Conservation (phyloP, 2,329 filamentous ascomycete species). For the Drechslera avenae region DNA sequence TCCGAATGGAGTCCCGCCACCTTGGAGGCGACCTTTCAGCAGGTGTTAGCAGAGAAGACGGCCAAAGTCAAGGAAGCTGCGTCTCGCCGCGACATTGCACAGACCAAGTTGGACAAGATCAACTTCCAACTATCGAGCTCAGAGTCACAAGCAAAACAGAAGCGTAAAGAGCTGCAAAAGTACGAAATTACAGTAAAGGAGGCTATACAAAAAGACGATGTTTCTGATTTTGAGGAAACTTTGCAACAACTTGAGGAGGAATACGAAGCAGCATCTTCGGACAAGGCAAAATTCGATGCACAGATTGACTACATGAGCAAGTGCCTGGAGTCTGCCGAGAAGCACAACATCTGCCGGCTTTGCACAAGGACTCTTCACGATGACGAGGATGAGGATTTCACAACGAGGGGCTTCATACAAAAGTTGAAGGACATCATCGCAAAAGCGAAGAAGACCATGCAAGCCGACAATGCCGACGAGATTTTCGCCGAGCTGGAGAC, state of each 20-base stretch:
- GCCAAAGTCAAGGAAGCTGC: conserved; percentile 67
- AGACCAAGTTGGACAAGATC: conserved; percentile 75
- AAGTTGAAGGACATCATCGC: conserved; percentile 66
- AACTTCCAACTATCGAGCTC: conserved; percentile 72
- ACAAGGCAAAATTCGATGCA: conserved; percentile 71
- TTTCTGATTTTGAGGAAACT: conserved; percentile 56
- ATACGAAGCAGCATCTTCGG: conserved; percentile 61
- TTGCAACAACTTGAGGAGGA: conserved; percentile 58
- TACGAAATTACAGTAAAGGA: conserved; percentile 68
- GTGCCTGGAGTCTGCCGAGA: conserved; percentile 68
- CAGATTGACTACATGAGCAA: conserved; percentile 73
- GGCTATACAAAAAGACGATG: conserved; percentile 48
- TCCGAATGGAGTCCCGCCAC: conserved; percentile 70
- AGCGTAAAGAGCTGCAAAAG: conserved; percentile 64
- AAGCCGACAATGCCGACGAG: conserved; percentile 66
- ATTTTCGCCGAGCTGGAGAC: conserved; percentile 64
- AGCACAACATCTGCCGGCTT: conserved; percentile 74
- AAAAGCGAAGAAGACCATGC: conserved; percentile 60
- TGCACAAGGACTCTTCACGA: conserved; percentile 72
- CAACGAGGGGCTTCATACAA: conserved; percentile 61
- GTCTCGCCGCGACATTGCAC: conserved; percentile 70
- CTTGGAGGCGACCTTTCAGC: conserved; percentile 73
- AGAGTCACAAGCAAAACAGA: conserved; percentile 68
- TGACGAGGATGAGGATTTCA: conserved; percentile 60
- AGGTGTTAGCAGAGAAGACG: conserved; percentile 62